Evolutionary conservation across 2,329 filamentous ascomycete genomes (phyloP).

Genomic region (Botrytis pseudocinerea): DNA sequence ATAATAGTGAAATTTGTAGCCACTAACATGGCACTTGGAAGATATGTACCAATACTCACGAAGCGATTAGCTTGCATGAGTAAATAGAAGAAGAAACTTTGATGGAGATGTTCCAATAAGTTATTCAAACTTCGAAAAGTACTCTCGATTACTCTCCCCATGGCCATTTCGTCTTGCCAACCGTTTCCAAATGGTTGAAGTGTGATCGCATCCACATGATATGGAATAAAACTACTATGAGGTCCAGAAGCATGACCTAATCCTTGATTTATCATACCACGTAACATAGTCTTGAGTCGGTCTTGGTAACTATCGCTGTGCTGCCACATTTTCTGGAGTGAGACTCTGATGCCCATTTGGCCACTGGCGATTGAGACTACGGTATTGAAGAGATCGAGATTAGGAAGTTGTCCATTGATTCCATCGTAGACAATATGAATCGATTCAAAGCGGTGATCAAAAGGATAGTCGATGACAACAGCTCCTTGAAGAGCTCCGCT

Average conservation of each 20-base stretch:
- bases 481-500: constrained; percentile 91
- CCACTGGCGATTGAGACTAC: constrained; percentile 82
- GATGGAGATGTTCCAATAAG: constrained; percentile 91
- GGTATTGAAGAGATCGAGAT: constrained; percentile 94
- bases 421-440: constrained; percentile 94
- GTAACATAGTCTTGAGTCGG: constrained; percentile 82
- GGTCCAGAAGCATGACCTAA: constrained; percentile 86
- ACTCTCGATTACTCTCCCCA: constrained; percentile 86
- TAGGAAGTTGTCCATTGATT: constrained; percentile 91
- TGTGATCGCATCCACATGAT: constrained; percentile 95
- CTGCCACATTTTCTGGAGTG: constrained; percentile 81
- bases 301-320: constrained; percentile 77
- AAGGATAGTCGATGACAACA: constrained; percentile 89
- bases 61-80: constrained; percentile 90
- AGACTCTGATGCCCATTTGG: constrained; percentile 86
- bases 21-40: constrained; percentile 96
- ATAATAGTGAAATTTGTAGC: constrained; percentile 95
- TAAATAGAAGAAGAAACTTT: constrained; percentile 99
- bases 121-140: constrained; percentile 95
- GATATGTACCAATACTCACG: constrained; percentile 95
- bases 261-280: constrained; percentile 90
- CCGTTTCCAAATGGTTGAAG: constrained; percentile 86
- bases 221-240: constrained; percentile 95
- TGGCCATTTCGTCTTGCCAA: constrained; percentile 97
- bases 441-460: constrained; percentile 79